Conservation (phyloP, 2,329 filamentous ascomycete species). For the Hypoxylon sp. region DNA sequence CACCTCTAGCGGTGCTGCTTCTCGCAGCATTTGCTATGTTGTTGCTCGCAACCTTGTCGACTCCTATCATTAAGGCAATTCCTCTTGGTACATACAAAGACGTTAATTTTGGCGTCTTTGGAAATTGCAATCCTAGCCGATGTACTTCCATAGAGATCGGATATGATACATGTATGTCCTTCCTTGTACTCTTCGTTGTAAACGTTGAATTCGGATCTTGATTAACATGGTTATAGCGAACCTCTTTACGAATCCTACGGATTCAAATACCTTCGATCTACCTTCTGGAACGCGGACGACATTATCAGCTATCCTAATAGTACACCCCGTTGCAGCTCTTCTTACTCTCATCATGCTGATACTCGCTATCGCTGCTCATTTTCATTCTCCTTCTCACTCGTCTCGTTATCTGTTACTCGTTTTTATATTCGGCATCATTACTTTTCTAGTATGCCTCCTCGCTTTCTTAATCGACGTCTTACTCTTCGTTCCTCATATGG, state of each 20-base stretch:
- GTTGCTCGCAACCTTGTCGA: conserved; percentile 87
- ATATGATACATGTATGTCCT: conserved; percentile 79
- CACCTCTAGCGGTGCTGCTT: conserved; percentile 86
- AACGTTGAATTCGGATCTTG: conserved; percentile 8
- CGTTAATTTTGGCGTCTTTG: conserved; percentile 90
- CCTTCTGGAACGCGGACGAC: conserved; percentile 62
- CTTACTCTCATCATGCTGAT: conserved; percentile 85
- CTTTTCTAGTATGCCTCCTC: conserved; percentile 82
- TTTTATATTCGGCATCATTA: conserved; percentile 86
- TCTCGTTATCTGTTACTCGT: conserved; percentile 85
- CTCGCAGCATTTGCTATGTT: conserved; percentile 85
- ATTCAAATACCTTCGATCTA: conserved; percentile 62
- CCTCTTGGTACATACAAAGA: conserved; percentile 80
- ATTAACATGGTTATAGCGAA: conserved; percentile 36
- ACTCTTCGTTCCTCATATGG: conserved; percentile 91
- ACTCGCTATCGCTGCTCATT: conserved; percentile 81
- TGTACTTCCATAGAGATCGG: conserved; percentile 83
- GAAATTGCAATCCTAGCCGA: conserved; percentile 73
- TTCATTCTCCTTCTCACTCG: conserved; percentile 89
- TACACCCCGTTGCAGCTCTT: conserved; percentile 90
- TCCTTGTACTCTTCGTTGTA: too few species aligned
- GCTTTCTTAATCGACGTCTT: conserved; percentile 94
- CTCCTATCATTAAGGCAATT: conserved; percentile 85
- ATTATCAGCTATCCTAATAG: conserved; percentile 88
- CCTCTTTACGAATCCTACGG: conserved; percentile 20